A percentile compares a stretch with the other conserved stretches of the same genome.
Evolutionary conservation across 148 eudicot genomes (phyloP).

Genomic region (Simmondsia chinensis): DNA sequence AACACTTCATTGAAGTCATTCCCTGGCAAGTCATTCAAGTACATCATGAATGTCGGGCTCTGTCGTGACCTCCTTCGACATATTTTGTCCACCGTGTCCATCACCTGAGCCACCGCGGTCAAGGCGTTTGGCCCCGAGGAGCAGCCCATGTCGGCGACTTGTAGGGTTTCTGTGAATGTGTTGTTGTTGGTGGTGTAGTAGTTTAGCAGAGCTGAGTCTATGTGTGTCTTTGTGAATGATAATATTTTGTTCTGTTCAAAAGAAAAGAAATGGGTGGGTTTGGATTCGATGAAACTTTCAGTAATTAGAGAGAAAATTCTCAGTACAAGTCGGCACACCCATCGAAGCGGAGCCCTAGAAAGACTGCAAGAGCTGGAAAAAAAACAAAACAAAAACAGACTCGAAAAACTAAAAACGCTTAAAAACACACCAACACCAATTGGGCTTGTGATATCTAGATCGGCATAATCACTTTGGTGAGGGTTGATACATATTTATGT

Average conservation of each 20-base stretch:
- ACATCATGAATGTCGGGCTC: slow-evolving; percentile 34
- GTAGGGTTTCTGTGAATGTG: slow-evolving; percentile 18
- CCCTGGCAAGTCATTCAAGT: slow-evolving; percentile 53
- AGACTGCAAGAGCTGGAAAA: too few species aligned
- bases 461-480: too few species aligned
- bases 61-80: slow-evolving; percentile 1
- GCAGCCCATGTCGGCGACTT: slow-evolving; percentile 66
- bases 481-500: too few species aligned
- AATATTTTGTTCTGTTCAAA: slow-evolving; percentile 38
- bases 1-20: slow-evolving; percentile 64
- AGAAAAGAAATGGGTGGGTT: too few species aligned
- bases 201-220: slow-evolving; percentile 32
- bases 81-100: slow-evolving; percentile 9
- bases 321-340: too few species aligned
- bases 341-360: too few species aligned
- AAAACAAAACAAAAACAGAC: too few species aligned
- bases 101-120: slow-evolving; percentile 15
- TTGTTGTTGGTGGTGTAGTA: slow-evolving; percentile 6
- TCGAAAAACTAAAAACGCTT: too few species aligned
- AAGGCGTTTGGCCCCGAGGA: slow-evolving; percentile 55
- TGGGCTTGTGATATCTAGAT: too few species aligned
- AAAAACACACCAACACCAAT: too few species aligned
- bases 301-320: too few species aligned
- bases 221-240: slow-evolving; percentile 20
- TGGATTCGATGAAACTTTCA: too few species aligned